Evolutionary conservation across 495 filamentous ascomycete species (phyloP).

Genomic region (Rostrohypoxylon terebratum): DNA sequence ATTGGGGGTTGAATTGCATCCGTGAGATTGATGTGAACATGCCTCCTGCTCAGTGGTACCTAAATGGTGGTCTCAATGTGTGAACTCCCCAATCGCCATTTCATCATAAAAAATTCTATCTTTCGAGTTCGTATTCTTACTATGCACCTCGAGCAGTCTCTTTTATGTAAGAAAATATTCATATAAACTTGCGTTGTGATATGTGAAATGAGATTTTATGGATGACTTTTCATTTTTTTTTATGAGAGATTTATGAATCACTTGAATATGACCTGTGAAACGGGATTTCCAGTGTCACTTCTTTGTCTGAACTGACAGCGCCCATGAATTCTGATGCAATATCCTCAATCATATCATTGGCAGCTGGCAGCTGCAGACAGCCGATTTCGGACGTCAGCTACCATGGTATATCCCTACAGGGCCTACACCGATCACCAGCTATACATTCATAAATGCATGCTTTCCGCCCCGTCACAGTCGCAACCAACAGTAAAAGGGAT

Average conservation of each 20-base stretch:
- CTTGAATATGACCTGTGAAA: no score
- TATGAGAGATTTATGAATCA: no score
- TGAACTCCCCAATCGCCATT: background rate
- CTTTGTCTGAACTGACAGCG: background rate
- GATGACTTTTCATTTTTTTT: no score
- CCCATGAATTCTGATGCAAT: background rate
- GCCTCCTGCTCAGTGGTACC: background rate
- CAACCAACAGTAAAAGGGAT: constrained; percentile 11
- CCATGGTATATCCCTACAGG: background rate
- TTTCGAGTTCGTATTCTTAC: no score
- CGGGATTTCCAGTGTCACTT: background rate
- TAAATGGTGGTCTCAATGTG: background rate
- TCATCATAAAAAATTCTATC: no score
- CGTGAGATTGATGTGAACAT: background rate
- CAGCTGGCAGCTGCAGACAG: constrained; percentile 31
- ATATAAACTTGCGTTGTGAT: no score
- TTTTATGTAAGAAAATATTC: no score
- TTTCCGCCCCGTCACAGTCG: background rate
- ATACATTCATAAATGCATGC: background rate
- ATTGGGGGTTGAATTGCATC: background rate
- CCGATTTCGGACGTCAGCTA: constrained; percentile 32
- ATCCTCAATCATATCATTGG: background rate
- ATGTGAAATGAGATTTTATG: no score
- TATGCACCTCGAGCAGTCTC: no score
- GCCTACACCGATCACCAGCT: background rate